Conservation (phyloP, 2,329 filamentous ascomycete genomes). For the Metarhizium robertsii region DNA sequence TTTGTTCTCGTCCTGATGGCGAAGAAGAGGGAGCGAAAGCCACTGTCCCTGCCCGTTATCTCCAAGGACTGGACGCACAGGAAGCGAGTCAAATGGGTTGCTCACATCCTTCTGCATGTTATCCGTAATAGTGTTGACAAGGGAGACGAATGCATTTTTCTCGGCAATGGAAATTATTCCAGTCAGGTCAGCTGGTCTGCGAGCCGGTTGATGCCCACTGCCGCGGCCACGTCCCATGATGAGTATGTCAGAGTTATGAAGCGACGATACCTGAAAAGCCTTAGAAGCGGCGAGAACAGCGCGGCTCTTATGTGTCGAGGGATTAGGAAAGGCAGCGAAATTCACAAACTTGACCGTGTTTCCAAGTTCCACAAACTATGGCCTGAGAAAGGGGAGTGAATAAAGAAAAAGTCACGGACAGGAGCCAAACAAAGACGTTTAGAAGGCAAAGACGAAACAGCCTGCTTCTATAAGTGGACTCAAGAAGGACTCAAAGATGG, state of each 20-base stretch:
- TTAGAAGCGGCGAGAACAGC: not conserved
- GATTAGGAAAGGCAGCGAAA: not conserved
- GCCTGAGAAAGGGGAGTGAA: not conserved
- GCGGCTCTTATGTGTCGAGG: not conserved
- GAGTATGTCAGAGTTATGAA: not conserved
- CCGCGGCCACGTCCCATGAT: slow-evolving; percentile 31
- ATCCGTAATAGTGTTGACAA: slow-evolving; percentile 44
- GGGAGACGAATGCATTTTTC: slow-evolving; percentile 40
- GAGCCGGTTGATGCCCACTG: slow-evolving; percentile 22
- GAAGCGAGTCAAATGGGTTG: slow-evolving; percentile 41
- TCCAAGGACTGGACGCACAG: slow-evolving; percentile 20
- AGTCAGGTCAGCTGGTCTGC: slow-evolving; percentile 42
- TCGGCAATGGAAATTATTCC: slow-evolving; percentile 37
- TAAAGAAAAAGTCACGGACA: not conserved
- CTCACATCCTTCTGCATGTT: slow-evolving; percentile 43
- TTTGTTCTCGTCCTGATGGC: slow-evolving; percentile 11
- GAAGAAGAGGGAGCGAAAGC: slow-evolving; percentile 24
- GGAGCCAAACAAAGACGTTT: not conserved
- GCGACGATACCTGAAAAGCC: not conserved
- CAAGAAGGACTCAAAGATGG: not conserved
- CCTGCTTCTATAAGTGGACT: not conserved
- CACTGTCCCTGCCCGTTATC: slow-evolving; percentile 24
- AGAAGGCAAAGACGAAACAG: not conserved
- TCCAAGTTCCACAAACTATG: not conserved
- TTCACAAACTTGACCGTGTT: not conserved